phyloP scores from a whole-genome alignment of 2,329 filamentous ascomycete species.

The Beauveria sp. region DNA sequence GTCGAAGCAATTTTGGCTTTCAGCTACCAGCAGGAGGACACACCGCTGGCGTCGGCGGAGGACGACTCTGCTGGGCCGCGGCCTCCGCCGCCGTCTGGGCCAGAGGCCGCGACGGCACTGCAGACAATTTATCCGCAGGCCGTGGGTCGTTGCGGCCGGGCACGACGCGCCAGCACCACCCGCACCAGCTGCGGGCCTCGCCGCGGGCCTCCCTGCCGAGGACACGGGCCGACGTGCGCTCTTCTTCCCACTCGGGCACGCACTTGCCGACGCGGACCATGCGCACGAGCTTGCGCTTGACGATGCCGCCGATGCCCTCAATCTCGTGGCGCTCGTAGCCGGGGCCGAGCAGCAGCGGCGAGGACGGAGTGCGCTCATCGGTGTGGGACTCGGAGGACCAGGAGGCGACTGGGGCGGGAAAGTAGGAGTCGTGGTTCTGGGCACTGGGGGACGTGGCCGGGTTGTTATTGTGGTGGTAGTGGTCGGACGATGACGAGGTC shows the following conservation, averaged over 20 bases:
- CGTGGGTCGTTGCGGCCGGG: conserved; percentile 43
- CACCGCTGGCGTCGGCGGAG: background rate
- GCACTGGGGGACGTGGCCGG: background rate
- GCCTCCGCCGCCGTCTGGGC: background rate
- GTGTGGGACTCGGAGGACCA: background rate
- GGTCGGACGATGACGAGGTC: background rate
- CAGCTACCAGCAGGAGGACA: too few relatives aligned
- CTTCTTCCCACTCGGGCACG: conserved; percentile 80
- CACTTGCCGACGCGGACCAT: conserved; percentile 75
- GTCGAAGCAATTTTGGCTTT: too few relatives aligned
- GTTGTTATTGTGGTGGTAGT: background rate
- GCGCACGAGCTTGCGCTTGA: conserved; percentile 83
- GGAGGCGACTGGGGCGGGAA: conserved; percentile 10
- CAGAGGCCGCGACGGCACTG: too few relatives aligned
- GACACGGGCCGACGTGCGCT: conserved; percentile 48
- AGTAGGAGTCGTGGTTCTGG: background rate
- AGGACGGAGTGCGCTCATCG: conserved; percentile 34
- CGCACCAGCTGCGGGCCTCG: conserved; percentile 73
- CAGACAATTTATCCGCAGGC: conserved; percentile 9
- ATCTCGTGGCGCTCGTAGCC: conserved; percentile 85
- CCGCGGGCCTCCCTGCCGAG: conserved; percentile 65
- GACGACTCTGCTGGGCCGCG: background rate
- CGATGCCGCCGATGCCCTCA: conserved; percentile 78
- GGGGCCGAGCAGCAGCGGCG: conserved; percentile 45
- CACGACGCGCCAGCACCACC: conserved; percentile 78